Conservation (phyloP, 768 basidiomycete genomes). For the Suillus paluster region DNA sequence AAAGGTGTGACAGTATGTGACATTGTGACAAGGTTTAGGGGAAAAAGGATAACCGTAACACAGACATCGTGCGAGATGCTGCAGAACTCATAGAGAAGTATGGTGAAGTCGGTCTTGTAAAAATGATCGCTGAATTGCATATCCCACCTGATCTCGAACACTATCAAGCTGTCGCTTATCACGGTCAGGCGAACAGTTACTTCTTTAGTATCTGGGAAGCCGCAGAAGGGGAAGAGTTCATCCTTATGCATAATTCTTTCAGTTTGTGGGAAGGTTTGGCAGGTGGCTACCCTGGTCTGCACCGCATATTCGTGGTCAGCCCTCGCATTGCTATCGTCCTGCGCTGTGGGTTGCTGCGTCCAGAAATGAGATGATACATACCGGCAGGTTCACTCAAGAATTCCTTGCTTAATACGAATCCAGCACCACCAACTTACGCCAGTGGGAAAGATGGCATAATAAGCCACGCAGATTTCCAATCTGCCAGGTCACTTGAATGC, state of each 20-base stretch:
- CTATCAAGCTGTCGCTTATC: conserved; percentile 31
- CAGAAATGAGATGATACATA: not conserved
- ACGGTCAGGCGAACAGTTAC: conserved; percentile 28
- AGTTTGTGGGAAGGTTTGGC: conserved; percentile 40
- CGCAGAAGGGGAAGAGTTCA: conserved; percentile 37
- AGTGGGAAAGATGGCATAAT: not conserved
- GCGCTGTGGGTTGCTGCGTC: conserved; percentile 20
- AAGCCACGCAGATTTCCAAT: not conserved
- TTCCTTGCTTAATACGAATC: conserved; percentile 6
- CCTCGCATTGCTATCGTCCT: conserved; percentile 39
- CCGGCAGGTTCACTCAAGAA: not conserved
- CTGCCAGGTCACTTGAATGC: not conserved
- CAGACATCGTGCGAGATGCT: conserved; percentile 10
- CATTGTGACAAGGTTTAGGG: too few relatives aligned
- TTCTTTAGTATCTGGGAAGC: conserved; percentile 43
- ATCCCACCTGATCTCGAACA: conserved; percentile 18
- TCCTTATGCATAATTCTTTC: conserved; percentile 36
- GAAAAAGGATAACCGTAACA: too few relatives aligned
- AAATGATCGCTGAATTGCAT: not conserved
- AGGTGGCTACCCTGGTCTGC: conserved; percentile 25
- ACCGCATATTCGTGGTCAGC: conserved; percentile 40
- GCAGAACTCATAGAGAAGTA: conserved; percentile 9
- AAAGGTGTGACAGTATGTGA: too few relatives aligned
- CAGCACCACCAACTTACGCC: conserved; percentile 9
- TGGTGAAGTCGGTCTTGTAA: not conserved